Evolutionary conservation across 345 rosid species (phyloP).

Genomic region (Salix udensis): DNA sequence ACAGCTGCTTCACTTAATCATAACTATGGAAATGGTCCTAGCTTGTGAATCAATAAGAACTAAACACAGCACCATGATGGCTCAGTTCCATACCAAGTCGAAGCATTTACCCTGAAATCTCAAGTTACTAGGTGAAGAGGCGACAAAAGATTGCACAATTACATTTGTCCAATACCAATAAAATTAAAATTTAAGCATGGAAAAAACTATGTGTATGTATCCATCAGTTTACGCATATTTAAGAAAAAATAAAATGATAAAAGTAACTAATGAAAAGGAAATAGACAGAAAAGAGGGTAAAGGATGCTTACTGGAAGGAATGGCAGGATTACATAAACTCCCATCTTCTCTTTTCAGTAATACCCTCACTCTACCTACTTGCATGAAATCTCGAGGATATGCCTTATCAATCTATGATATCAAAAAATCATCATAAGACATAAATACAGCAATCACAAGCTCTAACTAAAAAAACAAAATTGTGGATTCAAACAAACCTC

Average conservation of each 20-base stretch:
- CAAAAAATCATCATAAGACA: neutral
- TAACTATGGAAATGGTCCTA: neutral
- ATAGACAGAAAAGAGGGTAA: neutral
- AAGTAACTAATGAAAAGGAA: neutral
- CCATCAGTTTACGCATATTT: neutral
- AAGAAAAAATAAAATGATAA: neutral
- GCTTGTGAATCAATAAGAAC: neutral
- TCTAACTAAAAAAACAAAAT: neutral
- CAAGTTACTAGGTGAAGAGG: neutral
- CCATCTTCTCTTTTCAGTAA: conserved; percentile 81
- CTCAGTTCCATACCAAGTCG: neutral
- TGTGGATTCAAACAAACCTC: conserved; percentile 44
- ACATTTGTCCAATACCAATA: neutral
- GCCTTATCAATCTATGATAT: conserved; percentile 69
- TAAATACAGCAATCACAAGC: neutral
- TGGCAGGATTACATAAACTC: conserved; percentile 63
- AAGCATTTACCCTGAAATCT: neutral
- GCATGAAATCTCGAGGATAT: conserved; percentile 92
- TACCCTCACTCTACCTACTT: conserved; percentile 86
- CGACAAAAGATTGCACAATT: neutral
- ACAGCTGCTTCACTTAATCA: neutral
- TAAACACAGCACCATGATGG: neutral
- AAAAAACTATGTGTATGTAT: neutral
- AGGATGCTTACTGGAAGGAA: conserved; percentile 61
- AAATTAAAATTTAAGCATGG: neutral